phyloP scores from a whole-genome alignment of 768 basidiomycete species.

The Mycena indigotica region DNA sequence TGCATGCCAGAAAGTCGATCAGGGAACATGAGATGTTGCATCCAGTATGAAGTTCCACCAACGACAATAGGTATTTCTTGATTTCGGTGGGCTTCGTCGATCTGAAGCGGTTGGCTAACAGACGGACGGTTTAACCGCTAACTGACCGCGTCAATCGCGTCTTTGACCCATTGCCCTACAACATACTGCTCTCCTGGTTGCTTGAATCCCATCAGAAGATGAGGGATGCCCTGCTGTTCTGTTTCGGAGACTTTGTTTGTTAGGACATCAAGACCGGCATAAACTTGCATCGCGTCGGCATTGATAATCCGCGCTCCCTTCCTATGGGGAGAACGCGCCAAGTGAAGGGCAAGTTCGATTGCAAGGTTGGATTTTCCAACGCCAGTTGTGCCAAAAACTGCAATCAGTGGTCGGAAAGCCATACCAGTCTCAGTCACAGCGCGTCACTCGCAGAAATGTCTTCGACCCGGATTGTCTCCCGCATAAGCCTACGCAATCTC shows the following conservation, averaged over 20 bases:
- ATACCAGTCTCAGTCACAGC: slow-evolving; percentile 24
- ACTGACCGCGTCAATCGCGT: slow-evolving; percentile 77
- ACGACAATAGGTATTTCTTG: slow-evolving; percentile 83
- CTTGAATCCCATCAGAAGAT: slow-evolving; percentile 89
- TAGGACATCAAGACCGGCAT: slow-evolving; percentile 86
- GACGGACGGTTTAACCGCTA: slow-evolving; percentile 1
- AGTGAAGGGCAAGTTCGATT: slow-evolving; percentile 76
- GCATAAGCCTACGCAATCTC: slow-evolving; percentile 70
- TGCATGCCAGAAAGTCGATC: slow-evolving; percentile 54
- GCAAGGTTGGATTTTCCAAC: slow-evolving; percentile 95
- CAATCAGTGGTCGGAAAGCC: slow-evolving; percentile 67
- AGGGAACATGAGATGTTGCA: slow-evolving; percentile 93
- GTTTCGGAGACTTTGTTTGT: slow-evolving; percentile 87
- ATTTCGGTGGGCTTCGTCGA: slow-evolving; percentile 67
- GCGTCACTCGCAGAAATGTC: slow-evolving; percentile 31
- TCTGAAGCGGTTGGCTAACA: slow-evolving; percentile 45
- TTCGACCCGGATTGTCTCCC: slow-evolving; percentile 34
- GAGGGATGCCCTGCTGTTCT: slow-evolving; percentile 81
- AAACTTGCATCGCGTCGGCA: slow-evolving; percentile 98
- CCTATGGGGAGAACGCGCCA: slow-evolving; percentile 45
- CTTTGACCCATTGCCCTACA: slow-evolving; percentile 85
- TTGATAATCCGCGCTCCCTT: slow-evolving; percentile 81
- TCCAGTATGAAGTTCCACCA: slow-evolving; percentile 97
- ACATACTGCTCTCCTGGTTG: slow-evolving; percentile 85
- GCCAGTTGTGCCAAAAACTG: slow-evolving; percentile 92